A percentile compares a stretch with the other conserved stretches of the same genome.
Evolutionary conservation across 2,329 filamentous ascomycete species (phyloP).

Genomic region (Septoria linicola): DNA sequence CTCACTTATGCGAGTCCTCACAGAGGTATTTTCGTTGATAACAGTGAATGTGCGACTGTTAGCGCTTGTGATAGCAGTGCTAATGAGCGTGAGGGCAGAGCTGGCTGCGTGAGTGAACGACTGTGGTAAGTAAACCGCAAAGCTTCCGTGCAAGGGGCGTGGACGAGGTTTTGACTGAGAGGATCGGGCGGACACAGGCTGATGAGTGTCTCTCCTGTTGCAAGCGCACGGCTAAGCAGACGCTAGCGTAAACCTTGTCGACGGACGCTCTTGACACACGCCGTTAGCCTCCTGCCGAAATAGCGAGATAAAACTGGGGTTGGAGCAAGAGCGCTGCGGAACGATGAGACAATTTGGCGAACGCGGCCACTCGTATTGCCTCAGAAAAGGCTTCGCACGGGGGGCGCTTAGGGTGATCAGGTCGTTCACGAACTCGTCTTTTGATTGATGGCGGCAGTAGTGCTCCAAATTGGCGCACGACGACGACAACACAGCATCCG

Average conservation of each 20-base stretch:
- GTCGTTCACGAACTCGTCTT: not conserved
- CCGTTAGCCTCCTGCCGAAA: not conserved
- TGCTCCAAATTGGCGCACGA: not conserved
- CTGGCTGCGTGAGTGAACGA: conserved; percentile 17
- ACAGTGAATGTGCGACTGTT: conserved; percentile 22
- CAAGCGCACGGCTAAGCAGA: conserved; percentile 8
- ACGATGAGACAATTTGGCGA: not conserved
- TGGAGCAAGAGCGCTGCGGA: not conserved
- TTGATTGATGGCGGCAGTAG: not conserved
- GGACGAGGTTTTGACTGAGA: not conserved
- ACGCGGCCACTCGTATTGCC: not conserved
- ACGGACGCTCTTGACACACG: not conserved
- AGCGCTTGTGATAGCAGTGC: conserved; percentile 14
- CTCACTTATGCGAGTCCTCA: conserved; percentile 11
- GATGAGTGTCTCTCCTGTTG: conserved; percentile 6
- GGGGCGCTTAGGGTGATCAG: not conserved
- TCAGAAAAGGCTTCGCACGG: not conserved
- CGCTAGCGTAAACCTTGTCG: not conserved
- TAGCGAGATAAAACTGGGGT: not conserved
- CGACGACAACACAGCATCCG: not conserved
- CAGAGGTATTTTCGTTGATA: conserved; percentile 13
- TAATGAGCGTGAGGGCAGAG: conserved; percentile 21
- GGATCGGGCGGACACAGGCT: not conserved
- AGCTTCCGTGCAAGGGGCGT: not conserved
- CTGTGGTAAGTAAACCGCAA: not conserved